A percentile compares a stretch with the other conserved stretches of the same genome.
These are phyloP conservation scores for Anastatica hierochuntica DNA, from an alignment of 345 rosid genomes.

Conservation along the genomic window DNA sequence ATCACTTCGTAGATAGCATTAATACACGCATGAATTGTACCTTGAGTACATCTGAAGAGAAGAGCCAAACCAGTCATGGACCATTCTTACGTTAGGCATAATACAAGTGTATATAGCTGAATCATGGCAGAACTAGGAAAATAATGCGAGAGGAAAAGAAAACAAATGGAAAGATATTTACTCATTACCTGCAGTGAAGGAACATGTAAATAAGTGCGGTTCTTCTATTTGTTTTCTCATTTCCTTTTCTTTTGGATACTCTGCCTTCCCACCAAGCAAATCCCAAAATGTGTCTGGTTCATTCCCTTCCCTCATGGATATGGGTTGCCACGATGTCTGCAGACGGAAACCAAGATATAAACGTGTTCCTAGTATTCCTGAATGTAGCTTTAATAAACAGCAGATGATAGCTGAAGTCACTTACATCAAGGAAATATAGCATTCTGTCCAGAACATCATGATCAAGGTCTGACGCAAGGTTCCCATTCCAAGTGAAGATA, in stretches of 20 bases:
- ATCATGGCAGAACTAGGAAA: constrained; percentile 33
- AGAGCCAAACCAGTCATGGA: constrained; percentile 36
- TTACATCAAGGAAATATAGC: constrained; percentile 61
- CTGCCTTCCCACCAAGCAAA: constrained; percentile 68
- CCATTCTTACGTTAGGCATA: no score
- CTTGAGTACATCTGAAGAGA: constrained; percentile 65
- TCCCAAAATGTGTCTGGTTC: constrained; percentile 80
- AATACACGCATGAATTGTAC: constrained; percentile 34
- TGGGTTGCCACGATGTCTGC: constrained; percentile 68
- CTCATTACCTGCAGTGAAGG: constrained; percentile 40
- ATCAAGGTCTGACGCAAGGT: constrained; percentile 48
- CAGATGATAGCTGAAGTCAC: constrained; percentile 17
- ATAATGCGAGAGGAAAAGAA: constrained; percentile 24
- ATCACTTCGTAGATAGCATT: constrained; percentile 1
- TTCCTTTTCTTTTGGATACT: constrained; percentile 59
- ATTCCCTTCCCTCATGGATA: constrained; percentile 64
- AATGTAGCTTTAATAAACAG: no score
- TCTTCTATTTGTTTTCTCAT: constrained; percentile 43
- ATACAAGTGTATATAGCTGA: constrained; percentile 37
- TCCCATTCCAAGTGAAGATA: constrained; percentile 68
- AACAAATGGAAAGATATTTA: constrained; percentile 18
- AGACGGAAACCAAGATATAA: no score
- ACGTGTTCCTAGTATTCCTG: no score
- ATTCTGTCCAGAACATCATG: constrained; percentile 70
- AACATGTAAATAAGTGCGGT: constrained; percentile 47